phyloP scores from a whole-genome alignment of 345 rosid species.

The Geranium brycei region DNA sequence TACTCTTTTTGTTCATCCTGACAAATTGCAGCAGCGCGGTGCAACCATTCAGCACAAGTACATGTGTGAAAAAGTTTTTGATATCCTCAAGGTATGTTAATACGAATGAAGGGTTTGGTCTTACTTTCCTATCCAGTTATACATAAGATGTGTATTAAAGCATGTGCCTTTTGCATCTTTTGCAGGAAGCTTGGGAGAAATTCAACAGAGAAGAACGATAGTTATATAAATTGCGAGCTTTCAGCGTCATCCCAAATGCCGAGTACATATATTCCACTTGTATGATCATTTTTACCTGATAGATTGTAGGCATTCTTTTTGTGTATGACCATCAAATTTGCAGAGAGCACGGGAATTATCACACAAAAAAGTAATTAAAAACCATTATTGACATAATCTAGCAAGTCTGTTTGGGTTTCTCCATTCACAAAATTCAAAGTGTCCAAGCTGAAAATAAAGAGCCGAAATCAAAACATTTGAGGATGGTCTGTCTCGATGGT shows the following conservation, averaged over 20 bases:
- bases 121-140: not conserved
- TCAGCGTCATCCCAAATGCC: not conserved
- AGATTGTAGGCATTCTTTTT: not conserved
- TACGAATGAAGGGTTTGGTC: not conserved
- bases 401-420: not conserved
- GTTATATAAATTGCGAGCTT: not conserved
- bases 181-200: constrained; percentile 68
- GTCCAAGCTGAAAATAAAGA: not conserved
- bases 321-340: not conserved
- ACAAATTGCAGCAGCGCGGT: constrained; percentile 92
- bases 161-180: not conserved
- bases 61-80: constrained; percentile 85
- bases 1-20: constrained; percentile 83
- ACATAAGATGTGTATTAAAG: not conserved
- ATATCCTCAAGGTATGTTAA: constrained; percentile 64
- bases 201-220: constrained; percentile 47
- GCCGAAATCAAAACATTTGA: not conserved
- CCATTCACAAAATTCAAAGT: not conserved
- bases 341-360: not conserved
- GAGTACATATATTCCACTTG: not conserved
- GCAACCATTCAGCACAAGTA: constrained; percentile 85
- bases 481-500: too few relatives aligned
- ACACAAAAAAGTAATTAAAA: not conserved
- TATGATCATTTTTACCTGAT: not conserved
- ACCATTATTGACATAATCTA: not conserved